A percentile compares a stretch with the other conserved stretches of the same genome.
These are phyloP conservation scores for Acacia acuminata DNA, from an alignment of 306 rosid species.

Conservation along the genomic window DNA sequence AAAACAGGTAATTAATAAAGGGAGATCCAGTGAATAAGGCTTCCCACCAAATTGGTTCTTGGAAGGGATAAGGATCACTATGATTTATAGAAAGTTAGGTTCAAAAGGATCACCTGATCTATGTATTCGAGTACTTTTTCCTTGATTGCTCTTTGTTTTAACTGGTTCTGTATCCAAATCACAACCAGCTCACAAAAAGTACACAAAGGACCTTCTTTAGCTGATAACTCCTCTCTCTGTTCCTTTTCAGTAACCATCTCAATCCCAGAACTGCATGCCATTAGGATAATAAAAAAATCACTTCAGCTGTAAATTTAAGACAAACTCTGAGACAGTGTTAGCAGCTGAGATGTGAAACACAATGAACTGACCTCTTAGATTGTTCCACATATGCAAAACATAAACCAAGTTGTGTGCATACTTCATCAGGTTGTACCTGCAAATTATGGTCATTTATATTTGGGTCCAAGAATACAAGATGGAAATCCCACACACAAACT, in stretches of 20 bases:
- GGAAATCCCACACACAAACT: slow-evolving; percentile 2
- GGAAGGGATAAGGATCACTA: too few species aligned
- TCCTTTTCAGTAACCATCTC: slow-evolving; percentile 69
- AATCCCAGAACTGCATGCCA: slow-evolving; percentile 55
- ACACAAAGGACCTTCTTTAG: slow-evolving; percentile 49
- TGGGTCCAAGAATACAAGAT: slow-evolving; percentile 16
- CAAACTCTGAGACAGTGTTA: background rate
- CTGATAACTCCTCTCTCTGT: slow-evolving; percentile 36
- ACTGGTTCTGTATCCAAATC: slow-evolving; percentile 79
- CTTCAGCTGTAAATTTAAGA: slow-evolving; percentile 23
- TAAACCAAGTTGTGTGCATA: slow-evolving; percentile 68
- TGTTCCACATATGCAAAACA: slow-evolving; percentile 43
- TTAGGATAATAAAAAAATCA: slow-evolving; percentile 7
- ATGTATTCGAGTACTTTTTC: slow-evolving; percentile 61
- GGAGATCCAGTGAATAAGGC: too few species aligned
- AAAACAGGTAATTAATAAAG: background rate
- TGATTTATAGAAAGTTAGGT: slow-evolving; percentile 7
- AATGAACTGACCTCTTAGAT: slow-evolving; percentile 46
- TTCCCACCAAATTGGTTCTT: too few species aligned
- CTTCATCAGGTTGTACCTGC: slow-evolving; percentile 58
- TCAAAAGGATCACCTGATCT: slow-evolving; percentile 52
- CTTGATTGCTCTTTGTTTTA: slow-evolving; percentile 58
- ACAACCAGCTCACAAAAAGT: slow-evolving; percentile 76
- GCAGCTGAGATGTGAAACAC: background rate
- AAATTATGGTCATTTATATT: slow-evolving; percentile 30